Base-by-base conservation (phyloP, 139 green algal genomes). In the Auxenochlorella pyrenoidosa region DNA sequence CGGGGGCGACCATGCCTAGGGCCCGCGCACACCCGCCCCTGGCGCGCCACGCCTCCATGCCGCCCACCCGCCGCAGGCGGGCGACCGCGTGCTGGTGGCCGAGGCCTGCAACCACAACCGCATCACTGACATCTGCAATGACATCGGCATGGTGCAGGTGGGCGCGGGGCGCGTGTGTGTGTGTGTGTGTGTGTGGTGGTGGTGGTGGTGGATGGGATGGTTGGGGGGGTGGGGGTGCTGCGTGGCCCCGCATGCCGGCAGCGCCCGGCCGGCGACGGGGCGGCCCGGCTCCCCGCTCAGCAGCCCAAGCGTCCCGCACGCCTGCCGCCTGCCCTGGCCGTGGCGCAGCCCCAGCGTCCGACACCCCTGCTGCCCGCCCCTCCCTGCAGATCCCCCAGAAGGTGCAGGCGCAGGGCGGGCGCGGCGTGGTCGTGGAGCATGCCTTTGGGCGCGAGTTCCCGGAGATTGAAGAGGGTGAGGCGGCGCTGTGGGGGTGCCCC, bases 41-140 rank as follows among this genome's bases (percentile, higher is more conserved):
- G 54, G 3, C n/a, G 24, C 41, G 21, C 43, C 30, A 13, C 43
- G 1, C 44, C 5, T 38, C 22, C 43, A 63, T 70, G 54, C 18
- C 32, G 22, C 38, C 36, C 47, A 3, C 40, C 73, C 15, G 22
- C 32, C 77, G 54, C 68, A 36, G 36, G 21, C 66, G 26, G 85
- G 86, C 28, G 91, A 93, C 88, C 60, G 78, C 0, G 88, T 96
- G 66, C 86, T 96, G 60, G 86, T 96, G 32, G 90, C 92, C 0
- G 93, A 96, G 88, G 93, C 93, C 0, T 96, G 93, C 91, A 96
- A 95, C 91, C 93, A 95, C 89, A 95, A 94, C 90, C 87, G 92
- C 82, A 95, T 95, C 89, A 94, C 91, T n/a, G 89, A 92, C 51
- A 68, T 84, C 34, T 95, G 93, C 91, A 93, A 94, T 77, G 91